Evolutionary conservation across 2,329 filamentous ascomycete species (phyloP).

Genomic region (Exserohilum turcica): DNA sequence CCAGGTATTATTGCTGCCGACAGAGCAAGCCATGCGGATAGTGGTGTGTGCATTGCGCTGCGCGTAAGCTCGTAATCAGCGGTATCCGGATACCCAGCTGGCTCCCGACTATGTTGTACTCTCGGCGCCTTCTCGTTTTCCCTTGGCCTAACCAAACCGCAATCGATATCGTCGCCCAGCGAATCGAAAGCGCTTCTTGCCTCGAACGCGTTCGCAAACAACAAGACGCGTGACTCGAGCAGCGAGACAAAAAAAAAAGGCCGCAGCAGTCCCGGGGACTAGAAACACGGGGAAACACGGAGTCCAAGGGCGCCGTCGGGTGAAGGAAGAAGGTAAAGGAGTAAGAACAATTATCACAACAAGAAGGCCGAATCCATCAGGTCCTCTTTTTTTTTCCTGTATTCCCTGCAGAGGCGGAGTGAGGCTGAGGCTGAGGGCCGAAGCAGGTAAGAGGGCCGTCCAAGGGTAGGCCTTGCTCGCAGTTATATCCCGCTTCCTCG

Average conservation of each 20-base stretch:
- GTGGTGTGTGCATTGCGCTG: slow-evolving; percentile 30
- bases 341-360: neutral
- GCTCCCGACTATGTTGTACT: neutral
- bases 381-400: neutral
- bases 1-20: slow-evolving; percentile 34
- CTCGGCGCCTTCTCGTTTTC: neutral
- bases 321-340: neutral
- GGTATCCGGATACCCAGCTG: no score
- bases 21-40: slow-evolving; percentile 28
- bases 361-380: neutral
- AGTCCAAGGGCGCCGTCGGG: neutral
- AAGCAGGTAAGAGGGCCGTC: neutral
- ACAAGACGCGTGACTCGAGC: neutral
- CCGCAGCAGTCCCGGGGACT: neutral
- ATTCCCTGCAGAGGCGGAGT: neutral
- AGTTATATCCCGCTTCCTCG: no score
- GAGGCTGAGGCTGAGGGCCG: neutral
- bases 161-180: neutral
- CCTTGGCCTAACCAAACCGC: neutral
- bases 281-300: neutral
- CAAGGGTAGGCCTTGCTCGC: no score
- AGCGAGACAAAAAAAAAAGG: neutral
- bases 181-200: neutral
- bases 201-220: neutral
- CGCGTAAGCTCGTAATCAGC: neutral